phyloP scores from a whole-genome alignment of 2,329 filamentous ascomycete genomes.

The Dactylellina leptospora region DNA sequence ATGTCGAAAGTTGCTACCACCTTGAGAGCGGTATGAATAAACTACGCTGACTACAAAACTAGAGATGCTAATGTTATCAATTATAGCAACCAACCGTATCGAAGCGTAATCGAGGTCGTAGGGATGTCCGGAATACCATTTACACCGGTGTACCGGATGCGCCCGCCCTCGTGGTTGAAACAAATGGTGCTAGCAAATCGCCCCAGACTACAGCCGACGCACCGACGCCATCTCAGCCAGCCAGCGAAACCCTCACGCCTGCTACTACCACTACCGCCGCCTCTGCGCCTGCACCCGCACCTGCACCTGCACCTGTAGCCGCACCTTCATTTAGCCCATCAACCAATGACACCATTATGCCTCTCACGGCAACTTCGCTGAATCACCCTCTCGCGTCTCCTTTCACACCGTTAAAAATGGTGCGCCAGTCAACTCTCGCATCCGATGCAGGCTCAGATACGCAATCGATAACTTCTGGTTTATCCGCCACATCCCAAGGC shows the following conservation, averaged over 20 bases:
- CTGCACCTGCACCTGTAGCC: conserved; percentile 21
- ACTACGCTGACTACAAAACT: background rate
- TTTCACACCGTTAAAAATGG: conserved; percentile 47
- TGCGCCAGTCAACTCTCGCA: conserved; percentile 49
- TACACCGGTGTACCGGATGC: conserved; percentile 75
- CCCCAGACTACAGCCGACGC: conserved; percentile 11
- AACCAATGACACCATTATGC: conserved; percentile 9
- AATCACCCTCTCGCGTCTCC: conserved; percentile 40
- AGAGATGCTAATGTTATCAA: background rate
- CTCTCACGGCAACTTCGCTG: conserved; percentile 15
- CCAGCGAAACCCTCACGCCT: conserved; percentile 23
- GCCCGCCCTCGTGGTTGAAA: conserved; percentile 58
- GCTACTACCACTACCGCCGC: conserved; percentile 27
- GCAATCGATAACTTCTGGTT: conserved; percentile 78
- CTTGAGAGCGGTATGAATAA: conserved; percentile 67
- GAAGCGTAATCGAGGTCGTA: conserved; percentile 83
- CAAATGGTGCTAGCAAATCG: conserved; percentile 41
- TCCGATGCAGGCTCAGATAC: conserved; percentile 72
- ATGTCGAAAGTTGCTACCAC: conserved; percentile 79
- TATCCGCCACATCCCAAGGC: conserved; percentile 75
- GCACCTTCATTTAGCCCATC: conserved; percentile 19
- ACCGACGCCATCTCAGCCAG: conserved; percentile 29
- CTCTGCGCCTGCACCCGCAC: conserved; percentile 14
- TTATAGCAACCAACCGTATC: conserved; percentile 70
- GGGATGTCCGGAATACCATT: conserved; percentile 82